Base-by-base conservation (phyloP, 768 basidiomycete species). In the Dioszegia crocea region DNA sequence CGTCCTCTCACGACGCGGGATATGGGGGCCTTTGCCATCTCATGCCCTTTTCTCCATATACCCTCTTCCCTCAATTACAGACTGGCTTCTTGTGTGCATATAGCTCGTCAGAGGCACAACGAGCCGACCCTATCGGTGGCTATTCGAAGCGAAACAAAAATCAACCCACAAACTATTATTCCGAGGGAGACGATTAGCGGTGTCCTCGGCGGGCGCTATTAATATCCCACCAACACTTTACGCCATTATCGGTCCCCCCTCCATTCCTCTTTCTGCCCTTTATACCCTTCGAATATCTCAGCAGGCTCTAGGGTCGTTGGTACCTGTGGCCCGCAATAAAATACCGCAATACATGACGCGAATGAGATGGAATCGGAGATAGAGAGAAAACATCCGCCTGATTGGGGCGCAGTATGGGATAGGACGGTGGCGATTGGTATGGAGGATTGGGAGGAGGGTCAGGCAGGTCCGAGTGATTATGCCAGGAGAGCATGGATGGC, bases 391-490 rank as follows among this genome's bases (percentile, higher is more conserved):
- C 14, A 4, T 40, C 51, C 51, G 51, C 51, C 51, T 31, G 51
- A 53, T 53, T 53, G 51, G 51, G 51, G 51, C 51, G 49, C 8
- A 21, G 49, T 16, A 23, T 23, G 38, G 38, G 39, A 23, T 19
- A 56, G 41, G 29, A 21, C 8, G 38, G 33, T 33, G 21, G 16
- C 19, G 10, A 24, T 24, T 26, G 36, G 47, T 21, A 43, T 14
- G 41, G 30, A 1, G 31, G 30, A 19, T 5, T 24, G 24, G 39
- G 39, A 36, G 27, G 38, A 30, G 44, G 39, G 24, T 24, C 21
- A 38, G 6, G 47, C 47, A 8, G 56, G 56, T 16, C 45, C 56
- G 38, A 51, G 48, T 41, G 48, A 59, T 41, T 49, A 51, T 41
- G 48, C 30, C 16, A 30, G 43, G 49, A 59, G 40, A 36, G 48